Evolutionary conservation across 768 basidiomycete species (phyloP).

Genomic region (Pisolithus marmoratus): DNA sequence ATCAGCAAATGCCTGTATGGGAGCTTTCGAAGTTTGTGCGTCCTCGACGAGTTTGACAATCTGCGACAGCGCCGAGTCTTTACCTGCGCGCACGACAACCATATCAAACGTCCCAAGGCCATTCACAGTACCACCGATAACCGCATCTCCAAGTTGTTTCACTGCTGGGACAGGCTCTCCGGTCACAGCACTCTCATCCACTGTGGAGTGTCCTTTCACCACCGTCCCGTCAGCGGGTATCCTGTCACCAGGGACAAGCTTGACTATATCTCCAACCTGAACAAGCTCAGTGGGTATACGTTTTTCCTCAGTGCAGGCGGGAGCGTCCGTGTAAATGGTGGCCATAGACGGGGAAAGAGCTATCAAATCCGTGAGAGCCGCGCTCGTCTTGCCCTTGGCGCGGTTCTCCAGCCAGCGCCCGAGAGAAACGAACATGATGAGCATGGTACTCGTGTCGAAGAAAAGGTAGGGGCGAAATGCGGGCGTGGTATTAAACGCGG

Average conservation of each 20-base stretch:
- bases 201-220: conserved; percentile 73
- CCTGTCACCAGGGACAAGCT: conserved; percentile 95
- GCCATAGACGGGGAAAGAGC: conserved; percentile 93
- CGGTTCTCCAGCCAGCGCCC: conserved; percentile 95
- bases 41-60: conserved; percentile 97
- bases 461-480: conserved; percentile 81
- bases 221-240: conserved; percentile 94
- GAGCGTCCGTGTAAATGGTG: conserved; percentile 86
- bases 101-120: conserved; percentile 97
- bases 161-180: conserved; percentile 88
- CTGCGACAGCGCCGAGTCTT: conserved; percentile 93
- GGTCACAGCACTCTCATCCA: conserved; percentile 96
- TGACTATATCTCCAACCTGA: conserved; percentile 89
- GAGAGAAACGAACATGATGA: conserved; percentile 94
- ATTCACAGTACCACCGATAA: conserved; percentile 97
- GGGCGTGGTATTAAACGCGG: conserved; percentile 57
- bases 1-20: conserved; percentile 96
- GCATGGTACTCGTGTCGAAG: conserved; percentile 99
- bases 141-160: conserved; percentile 77
- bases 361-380: conserved; percentile 95
- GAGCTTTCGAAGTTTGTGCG: conserved; percentile 96
- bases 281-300: conserved; percentile 91
- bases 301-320: conserved; percentile 77
- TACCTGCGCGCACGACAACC: conserved; percentile 90
- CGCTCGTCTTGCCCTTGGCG: conserved; percentile 95